A percentile compares a stretch with the other conserved stretches of the same genome.
Evolutionary conservation across 1,284 basidiomycete genomes (phyloP).

Genomic region (Ceratobasidium sp.): DNA sequence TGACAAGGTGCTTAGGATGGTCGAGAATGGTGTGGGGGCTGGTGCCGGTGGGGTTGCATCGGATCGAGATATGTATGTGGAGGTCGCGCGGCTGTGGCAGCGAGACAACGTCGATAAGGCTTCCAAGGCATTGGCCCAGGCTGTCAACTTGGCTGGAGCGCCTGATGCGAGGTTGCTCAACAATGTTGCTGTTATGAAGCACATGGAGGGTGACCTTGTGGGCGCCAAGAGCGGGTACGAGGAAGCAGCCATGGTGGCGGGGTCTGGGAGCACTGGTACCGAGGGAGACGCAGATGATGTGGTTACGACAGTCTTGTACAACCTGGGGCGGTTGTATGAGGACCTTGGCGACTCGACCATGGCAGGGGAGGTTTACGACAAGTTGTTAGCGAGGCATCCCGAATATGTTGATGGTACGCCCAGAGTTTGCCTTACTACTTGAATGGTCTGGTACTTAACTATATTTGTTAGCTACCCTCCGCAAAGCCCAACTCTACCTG

Average conservation of each 20-base stretch:
- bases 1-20: conserved; percentile 74
- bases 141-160: conserved; percentile 65
- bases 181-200: conserved; percentile 82
- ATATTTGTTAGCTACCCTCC: conserved; percentile 77
- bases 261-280: conserved; percentile 55
- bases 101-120: conserved; percentile 80
- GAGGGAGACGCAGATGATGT: conserved; percentile 64
- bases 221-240: conserved; percentile 73
- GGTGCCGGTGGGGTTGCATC: conserved; percentile 27
- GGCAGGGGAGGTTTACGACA: conserved; percentile 86
- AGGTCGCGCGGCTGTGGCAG: conserved; percentile 89
- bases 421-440: not conserved
- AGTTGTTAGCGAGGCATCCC: conserved; percentile 84
- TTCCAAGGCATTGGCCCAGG: conserved; percentile 76
- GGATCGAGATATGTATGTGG: conserved; percentile 85
- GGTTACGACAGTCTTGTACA: conserved; percentile 86
- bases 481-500: conserved; percentile 82
- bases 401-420: conserved; percentile 91
- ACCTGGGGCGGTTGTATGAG: conserved; percentile 89
- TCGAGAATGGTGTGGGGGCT: conserved; percentile 58
- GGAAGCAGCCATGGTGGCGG: conserved; percentile 69
- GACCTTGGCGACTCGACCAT: conserved; percentile 75
- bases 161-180: conserved; percentile 78
- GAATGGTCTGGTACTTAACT: conserved; percentile 39
- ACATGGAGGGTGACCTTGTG: conserved; percentile 72